These are phyloP conservation scores for Piper longum DNA, from an alignment of 164 flowering plant genomes.

Conservation along the genomic window DNA sequence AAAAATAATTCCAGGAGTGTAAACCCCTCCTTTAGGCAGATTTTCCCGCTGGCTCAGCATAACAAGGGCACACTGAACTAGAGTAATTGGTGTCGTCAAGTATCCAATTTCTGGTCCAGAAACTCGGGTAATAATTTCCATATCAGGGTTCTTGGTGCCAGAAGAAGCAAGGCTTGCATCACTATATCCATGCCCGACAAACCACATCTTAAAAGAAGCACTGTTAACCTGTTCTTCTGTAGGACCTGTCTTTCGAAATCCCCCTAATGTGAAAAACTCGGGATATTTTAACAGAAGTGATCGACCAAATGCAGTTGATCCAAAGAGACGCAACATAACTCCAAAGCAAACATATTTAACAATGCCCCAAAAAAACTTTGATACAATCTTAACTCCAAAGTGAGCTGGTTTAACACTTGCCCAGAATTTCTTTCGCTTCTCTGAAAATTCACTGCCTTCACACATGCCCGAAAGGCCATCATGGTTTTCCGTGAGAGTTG, in stretches of 20 bases:
- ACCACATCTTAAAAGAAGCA: conserved; percentile 90
- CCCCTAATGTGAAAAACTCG: conserved; percentile 63
- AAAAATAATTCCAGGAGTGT: conserved; percentile 71
- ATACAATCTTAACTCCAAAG: conserved; percentile 71
- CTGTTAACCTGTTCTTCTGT: conserved; percentile 71
- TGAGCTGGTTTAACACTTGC: conserved; percentile 69
- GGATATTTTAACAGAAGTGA: conserved; percentile 75
- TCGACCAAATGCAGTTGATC: conserved; percentile 47
- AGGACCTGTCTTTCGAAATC: conserved; percentile 77
- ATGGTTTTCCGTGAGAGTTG: conserved; percentile 49
- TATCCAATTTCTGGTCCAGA: conserved; percentile 95
- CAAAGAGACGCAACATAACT: conserved; percentile 45
- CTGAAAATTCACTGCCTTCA: conserved; percentile 40
- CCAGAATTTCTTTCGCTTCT: conserved; percentile 58
- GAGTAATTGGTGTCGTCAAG: conserved; percentile 66
- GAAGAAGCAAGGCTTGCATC: conserved; percentile 22
- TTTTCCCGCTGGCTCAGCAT: conserved; percentile 38
- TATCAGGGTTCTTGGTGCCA: conserved; percentile 44
- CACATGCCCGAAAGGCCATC: conserved; percentile 55
- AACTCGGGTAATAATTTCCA: conserved; percentile 66
- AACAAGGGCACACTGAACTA: conserved; percentile 73
- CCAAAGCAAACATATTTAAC: conserved; percentile 33
- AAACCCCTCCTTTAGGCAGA: conserved; percentile 76
- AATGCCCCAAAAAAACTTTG: conserved; percentile 47
- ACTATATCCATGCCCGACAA: conserved; percentile 61